Evolutionary conservation across 2,329 filamentous ascomycete genomes (phyloP), one percentile per base, ranked within the genome.

Genomic region (Botryotinia convoluta): DNA sequence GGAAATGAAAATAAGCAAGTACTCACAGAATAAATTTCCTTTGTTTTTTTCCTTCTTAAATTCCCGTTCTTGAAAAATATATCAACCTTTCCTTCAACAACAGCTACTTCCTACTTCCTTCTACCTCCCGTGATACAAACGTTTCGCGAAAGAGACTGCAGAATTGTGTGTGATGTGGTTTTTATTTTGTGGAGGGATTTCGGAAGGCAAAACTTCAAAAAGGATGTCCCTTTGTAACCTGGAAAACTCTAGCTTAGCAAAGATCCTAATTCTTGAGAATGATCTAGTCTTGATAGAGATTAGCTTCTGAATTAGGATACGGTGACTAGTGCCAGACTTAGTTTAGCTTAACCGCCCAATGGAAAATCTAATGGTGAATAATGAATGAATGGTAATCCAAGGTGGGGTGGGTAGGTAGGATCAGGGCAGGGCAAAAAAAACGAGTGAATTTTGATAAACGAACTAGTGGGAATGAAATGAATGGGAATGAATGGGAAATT

Each of bases 41-140:
- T 59, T 71, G 54, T 44, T 22, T 35, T 65, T 63, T 63, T 51
- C 44, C 35, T 70, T 62, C 69, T 67, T 12, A 73, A 73, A 68
- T 75, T 73, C 72, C 74, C 69, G 76, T 70, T 63, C 60, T 75
- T 73, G 76, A 74, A 35, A 69, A 51, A 48, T 68, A 64, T 76
- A 78, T 77, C 77, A 76, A 79, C 76, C 77, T 76, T 76, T 75
- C 71, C 71, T 72, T 69, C 73, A 74, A 75, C 75, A 74, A 76
- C 77, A 74, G 73, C 77, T 76, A 76, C 77, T 77, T 75, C 75
- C 78, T 74, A 77, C 78, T 77, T 78, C 77, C 78, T 79, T 77
- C 79, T 76, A 77, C 79, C 77, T 77, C 77, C 78, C 78, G 72
- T 77, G 77, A 59, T 77, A 78, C 77, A 76, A 78, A 68, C 77